A percentile compares a stretch with the other conserved stretches of the same genome.
Conservation (phyloP, 208 protist species). For the Acanthamoeba triangularis region DNA sequence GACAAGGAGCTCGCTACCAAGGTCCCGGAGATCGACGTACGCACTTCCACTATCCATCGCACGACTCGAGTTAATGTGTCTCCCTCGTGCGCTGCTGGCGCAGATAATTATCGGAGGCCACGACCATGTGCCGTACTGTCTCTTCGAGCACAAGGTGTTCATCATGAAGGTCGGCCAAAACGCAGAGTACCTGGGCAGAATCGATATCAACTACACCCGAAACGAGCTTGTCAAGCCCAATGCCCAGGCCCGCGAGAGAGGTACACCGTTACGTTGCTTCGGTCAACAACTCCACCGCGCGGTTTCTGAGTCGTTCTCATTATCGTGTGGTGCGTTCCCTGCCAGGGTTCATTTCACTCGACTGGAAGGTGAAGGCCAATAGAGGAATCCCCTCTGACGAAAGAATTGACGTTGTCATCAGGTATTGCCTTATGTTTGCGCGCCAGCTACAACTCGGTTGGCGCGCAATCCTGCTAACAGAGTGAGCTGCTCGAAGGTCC, state of each 20-base stretch:
- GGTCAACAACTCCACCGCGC: too few species aligned
- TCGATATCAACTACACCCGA: constrained; percentile 10
- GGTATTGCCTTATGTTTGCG: not conserved
- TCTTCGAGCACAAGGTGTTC: constrained; percentile 61
- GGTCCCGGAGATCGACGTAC: constrained; percentile 66
- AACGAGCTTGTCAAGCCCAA: not conserved
- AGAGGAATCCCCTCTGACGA: not conserved
- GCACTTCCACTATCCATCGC: not conserved
- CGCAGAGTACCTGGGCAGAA: constrained; percentile 58
- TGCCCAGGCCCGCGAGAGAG: not conserved
- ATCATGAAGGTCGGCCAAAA: constrained; percentile 73
- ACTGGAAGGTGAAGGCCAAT: constrained; percentile 71
- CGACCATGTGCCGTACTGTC: constrained; percentile 48
- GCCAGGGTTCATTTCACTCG: not conserved
- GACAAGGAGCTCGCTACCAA: constrained; percentile 59
- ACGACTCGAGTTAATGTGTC: not conserved
- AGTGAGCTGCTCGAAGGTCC: not conserved
- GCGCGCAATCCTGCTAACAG: not conserved
- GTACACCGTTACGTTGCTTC: not conserved
- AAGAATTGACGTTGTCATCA: constrained; percentile 15
- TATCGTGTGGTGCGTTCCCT: too few species aligned
- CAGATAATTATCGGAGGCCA: constrained; percentile 62
- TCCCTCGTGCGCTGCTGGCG: not conserved
- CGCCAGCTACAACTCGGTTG: too few species aligned
- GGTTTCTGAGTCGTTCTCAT: too few species aligned